Evolutionary conservation across 1,284 basidiomycete genomes (phyloP).

Genomic region (Apiotrichum siamense): DNA sequence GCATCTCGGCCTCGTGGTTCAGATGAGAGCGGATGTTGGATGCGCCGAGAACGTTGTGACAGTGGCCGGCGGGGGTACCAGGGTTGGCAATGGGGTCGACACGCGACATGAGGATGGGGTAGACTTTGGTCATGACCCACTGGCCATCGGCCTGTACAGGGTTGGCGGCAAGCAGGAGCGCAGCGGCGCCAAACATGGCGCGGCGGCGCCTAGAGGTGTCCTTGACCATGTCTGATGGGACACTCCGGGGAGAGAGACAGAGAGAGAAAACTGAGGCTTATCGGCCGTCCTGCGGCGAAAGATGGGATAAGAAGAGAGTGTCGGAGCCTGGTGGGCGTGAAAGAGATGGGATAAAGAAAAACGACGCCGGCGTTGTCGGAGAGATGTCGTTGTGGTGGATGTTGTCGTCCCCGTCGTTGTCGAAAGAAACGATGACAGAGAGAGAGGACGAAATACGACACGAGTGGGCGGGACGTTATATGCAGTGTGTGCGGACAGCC

Average conservation of each 20-base stretch:
- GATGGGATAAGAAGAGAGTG: conserved; percentile 1
- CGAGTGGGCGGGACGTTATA: too few relatives aligned
- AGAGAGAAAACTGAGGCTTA: background rate
- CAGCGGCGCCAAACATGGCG: background rate
- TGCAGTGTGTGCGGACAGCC: too few relatives aligned
- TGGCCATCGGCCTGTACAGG: background rate
- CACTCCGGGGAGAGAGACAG: background rate
- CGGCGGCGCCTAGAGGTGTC: background rate
- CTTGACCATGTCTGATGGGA: background rate
- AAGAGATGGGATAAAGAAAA: background rate
- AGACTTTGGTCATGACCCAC: background rate
- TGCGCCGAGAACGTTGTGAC: conserved; percentile 46
- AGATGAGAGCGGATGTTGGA: conserved; percentile 27
- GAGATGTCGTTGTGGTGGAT: background rate
- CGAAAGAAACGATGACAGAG: too few relatives aligned
- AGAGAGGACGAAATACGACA: too few relatives aligned
- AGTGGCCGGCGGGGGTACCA: conserved; percentile 37
- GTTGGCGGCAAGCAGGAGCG: background rate
- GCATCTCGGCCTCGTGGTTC: conserved; percentile 23
- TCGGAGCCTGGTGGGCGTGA: background rate
- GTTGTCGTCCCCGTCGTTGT: background rate
- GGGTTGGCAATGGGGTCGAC: conserved; percentile 46
- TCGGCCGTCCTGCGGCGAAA: background rate
- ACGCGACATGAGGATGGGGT: conserved; percentile 4
- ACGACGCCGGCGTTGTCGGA: background rate